Base-by-base conservation (phyloP, 192 early-diverging fungal species). In the Irineochytrium annulatum region DNA sequence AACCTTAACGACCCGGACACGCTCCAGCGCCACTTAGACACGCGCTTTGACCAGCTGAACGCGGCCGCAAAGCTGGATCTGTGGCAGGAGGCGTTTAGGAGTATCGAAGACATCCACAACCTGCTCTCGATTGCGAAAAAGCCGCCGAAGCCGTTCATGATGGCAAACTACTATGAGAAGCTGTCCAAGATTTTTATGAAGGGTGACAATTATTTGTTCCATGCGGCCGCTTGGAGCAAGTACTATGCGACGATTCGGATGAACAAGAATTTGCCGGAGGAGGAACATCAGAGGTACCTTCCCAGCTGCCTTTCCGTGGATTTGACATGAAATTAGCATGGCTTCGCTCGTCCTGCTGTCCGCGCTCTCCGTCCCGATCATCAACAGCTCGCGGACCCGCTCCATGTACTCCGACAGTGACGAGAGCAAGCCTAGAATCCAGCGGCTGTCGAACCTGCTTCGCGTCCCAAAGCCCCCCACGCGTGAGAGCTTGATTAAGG, bases 111-210 rank as follows among this genome's bases (percentile, higher is more conserved):
- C 77, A 94, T 99, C 53, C 88, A 95, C 80, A 87, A 88, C 62
- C 77, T 99, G 55, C 78, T 99, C 57, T 59, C 57, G 54, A 71
- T 76, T 30, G 84, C 92, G 52, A 94, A 97, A 82, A 87, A 91
- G 59, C 85, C 90, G 43, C 89, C 93, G 71, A 94, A 98, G 80
- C 82, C 91, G 13, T 79, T 81, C 68, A 94, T 95, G 81, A 89
- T 97, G 87, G 93, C 94, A 52, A 94, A 93, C 83, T 99, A 98
- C 73, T 98, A 98, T 81, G 92, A 98, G 64, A 97, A 95, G 79
- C 80, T 99, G 35, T 91, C 95, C 22, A 86, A 86, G 60, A 94
- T 99, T 69, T 94, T 99, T 75, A 86, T 90, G 80, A 91, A 95
- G 69, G 90, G 90, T 30, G 94, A 96, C 63, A 95, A 99, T 79